These are phyloP conservation scores for Metschnikowia colocasiae DNA, from an alignment of 805 yeast species.

Conservation along the genomic window DNA sequence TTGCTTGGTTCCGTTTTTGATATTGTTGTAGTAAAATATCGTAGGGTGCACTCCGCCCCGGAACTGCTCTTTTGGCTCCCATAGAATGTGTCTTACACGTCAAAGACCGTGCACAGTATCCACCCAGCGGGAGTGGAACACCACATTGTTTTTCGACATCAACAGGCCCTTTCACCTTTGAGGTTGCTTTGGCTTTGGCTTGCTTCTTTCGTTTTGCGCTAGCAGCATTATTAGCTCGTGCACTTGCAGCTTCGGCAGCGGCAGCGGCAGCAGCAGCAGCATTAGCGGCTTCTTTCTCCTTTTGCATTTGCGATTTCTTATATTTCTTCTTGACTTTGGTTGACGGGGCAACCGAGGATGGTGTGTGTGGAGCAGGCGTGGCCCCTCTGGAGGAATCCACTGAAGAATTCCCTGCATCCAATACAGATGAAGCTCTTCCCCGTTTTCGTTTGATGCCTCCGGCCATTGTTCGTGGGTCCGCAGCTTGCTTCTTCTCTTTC, in stretches of 20 bases:
- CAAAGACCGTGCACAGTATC: constrained; percentile 89
- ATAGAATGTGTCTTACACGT: constrained; percentile 98
- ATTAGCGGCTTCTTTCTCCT: constrained; percentile 44
- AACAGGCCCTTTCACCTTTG: constrained; percentile 74
- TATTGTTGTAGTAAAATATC: constrained; percentile 84
- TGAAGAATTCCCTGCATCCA: constrained; percentile 36
- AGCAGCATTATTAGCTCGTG: constrained; percentile 13
- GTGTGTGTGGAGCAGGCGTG: constrained; percentile 35
- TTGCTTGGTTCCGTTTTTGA: constrained; percentile 90
- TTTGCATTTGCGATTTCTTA: constrained; percentile 41
- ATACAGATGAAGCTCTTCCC: constrained; percentile 24
- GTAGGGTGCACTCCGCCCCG: constrained; percentile 89
- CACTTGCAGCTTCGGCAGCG: constrained; percentile 26
- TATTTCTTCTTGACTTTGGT: constrained; percentile 41
- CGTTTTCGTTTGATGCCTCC: constrained; percentile 25
- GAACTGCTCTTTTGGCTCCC: constrained; percentile 96
- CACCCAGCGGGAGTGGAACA: constrained; percentile 90
- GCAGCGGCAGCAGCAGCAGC: constrained; percentile 46
- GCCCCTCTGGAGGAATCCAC: constrained; percentile 39
- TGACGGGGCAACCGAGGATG: constrained; percentile 18
- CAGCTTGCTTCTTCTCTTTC: constrained; percentile 30
- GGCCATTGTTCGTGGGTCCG: constrained; percentile 13
- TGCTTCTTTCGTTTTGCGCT: constrained; percentile 31
- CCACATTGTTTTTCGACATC: constrained; percentile 96
- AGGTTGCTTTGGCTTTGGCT: constrained; percentile 35